Conservation (phyloP, 768 basidiomycete genomes). For the Tylopilus subfusipes region DNA sequence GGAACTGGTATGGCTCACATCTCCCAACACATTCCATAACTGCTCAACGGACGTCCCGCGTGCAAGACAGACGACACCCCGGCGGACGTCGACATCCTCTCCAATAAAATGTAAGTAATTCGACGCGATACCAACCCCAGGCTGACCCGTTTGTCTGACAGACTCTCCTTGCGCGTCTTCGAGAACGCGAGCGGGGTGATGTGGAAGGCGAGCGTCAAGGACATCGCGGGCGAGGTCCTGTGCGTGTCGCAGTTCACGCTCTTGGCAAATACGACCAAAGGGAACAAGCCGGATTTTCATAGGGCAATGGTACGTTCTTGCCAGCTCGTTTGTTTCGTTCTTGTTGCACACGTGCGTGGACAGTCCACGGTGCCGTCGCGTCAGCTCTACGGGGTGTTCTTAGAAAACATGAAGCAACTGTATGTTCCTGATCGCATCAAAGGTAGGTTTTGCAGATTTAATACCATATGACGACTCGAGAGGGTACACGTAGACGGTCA, state of each 20-base stretch:
- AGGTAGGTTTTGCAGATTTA: conserved; percentile 42
- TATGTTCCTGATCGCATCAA: conserved; percentile 78
- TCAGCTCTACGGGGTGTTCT: conserved; percentile 66
- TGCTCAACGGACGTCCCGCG: conserved; percentile 2
- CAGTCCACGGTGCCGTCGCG: conserved; percentile 68
- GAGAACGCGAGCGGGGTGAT: conserved; percentile 56
- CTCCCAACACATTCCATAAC: background rate
- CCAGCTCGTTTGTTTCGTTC: background rate
- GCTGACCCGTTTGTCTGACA: conserved; percentile 32
- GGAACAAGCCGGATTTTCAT: conserved; percentile 91
- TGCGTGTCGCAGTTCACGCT: conserved; percentile 96
- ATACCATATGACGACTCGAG: background rate
- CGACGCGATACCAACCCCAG: background rate
- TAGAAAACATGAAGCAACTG: conserved; percentile 58
- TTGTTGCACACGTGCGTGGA: background rate
- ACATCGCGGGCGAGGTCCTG: conserved; percentile 85
- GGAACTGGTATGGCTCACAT: conserved; percentile 54
- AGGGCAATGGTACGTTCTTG: conserved; percentile 71
- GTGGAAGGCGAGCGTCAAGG: conserved; percentile 89
- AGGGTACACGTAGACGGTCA: conserved; percentile 60
- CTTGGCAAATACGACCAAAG: conserved; percentile 81
- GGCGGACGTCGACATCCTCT: conserved; percentile 64
- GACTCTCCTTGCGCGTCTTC: conserved; percentile 73
- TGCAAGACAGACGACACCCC: conserved; percentile 71
- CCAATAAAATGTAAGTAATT: conserved; percentile 85